Percentiles rank a stretch among this genome's conserved stretches.
Evolutionary conservation across 1,284 basidiomycete genomes (phyloP).

Genomic region (Ustilago sp.): DNA sequence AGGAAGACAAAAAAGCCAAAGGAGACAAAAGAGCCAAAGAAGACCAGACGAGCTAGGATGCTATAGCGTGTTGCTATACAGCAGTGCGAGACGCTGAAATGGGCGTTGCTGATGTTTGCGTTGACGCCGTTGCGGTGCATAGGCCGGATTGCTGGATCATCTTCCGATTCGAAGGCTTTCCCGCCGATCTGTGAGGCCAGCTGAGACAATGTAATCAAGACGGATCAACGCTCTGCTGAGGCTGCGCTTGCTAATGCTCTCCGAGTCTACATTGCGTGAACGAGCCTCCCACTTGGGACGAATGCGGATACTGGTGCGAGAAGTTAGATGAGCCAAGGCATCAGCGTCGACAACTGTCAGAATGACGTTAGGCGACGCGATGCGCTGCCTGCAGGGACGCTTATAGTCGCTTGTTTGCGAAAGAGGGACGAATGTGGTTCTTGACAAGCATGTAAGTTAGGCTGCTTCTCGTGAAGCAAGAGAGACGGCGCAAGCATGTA

Average conservation of each 20-base stretch:
- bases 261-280: neutral
- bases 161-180: neutral
- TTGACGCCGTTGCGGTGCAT: too few species aligned
- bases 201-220: too few species aligned
- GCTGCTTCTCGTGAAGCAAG: neutral
- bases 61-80: conserved; percentile 8
- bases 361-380: neutral
- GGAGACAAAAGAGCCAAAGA: neutral
- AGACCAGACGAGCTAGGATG: neutral
- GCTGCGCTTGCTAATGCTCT: neutral
- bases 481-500: neutral
- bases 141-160: too few species aligned
- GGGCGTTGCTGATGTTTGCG: neutral
- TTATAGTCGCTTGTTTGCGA: neutral
- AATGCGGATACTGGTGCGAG: too few species aligned
- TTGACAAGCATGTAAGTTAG: neutral
- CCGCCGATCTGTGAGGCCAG: too few species aligned
- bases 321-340: too few species aligned
- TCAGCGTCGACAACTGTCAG: neutral
- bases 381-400: neutral
- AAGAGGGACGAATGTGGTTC: neutral
- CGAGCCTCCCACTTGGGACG: too few species aligned
- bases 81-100: neutral
- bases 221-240: too few species aligned
- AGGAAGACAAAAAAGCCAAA: neutral